Evolutionary conservation across 257 asterid species (phyloP), one percentile per base, ranked within the genome.

Genomic region (Lycium ferocissimum): DNA sequence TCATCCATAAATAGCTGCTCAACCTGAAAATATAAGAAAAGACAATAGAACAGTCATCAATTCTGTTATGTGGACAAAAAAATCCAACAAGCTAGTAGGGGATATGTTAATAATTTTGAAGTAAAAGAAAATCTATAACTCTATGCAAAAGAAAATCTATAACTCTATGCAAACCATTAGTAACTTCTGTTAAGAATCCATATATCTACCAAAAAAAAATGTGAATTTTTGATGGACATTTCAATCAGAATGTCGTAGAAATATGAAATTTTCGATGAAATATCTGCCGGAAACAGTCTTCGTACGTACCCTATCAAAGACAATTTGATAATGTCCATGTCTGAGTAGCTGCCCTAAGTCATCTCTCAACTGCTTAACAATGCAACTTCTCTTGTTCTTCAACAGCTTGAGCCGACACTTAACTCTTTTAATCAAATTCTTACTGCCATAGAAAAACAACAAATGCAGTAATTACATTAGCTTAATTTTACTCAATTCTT

Each of bases 331-430:
- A 65, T 87, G 95, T 10, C 96, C 98, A 72, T 90, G 85, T 79
- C 88, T 92, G 88, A 96, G 92, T 43, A 96, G 99, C 87, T 90
- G 85, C 43, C 94, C 90, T 66, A 94, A 89, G 79, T 94, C 99
- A 0, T 89, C 88, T 65, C 88, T 90, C 83, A 87, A 84, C 88
- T 92, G 95, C 84, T 89, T 93, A 26, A 87, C 93, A 72, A 94
- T 90, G 81, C 92, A 91, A 72, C 86, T 8, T 38, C 95, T 89
- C 88, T 92, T 96, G 90, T 85, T 94, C 90, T 88, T 94, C 83
- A 93, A 71, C 85, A 94, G 76, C 65, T 90, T 92, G 2, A 96
- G 87, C 7, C 99, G 96, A 57, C 96, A 91, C 73, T 89, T 97
- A 66, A 91, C 91, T 53, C 88, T 89, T 87, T 83, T 86, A 38